Conservation (phyloP, 805 yeast species). For the Barnettozyma siamensis region DNA sequence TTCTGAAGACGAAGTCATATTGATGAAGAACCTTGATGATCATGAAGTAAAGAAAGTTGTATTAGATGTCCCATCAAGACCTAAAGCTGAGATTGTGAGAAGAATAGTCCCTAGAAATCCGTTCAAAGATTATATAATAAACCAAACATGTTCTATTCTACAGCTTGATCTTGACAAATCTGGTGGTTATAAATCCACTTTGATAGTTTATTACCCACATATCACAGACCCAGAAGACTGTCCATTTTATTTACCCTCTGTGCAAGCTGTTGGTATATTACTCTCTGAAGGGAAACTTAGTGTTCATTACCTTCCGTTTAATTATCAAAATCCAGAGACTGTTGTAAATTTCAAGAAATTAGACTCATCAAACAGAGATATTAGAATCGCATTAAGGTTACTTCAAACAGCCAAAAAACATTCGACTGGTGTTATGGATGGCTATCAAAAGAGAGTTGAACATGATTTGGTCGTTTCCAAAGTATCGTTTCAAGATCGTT, state of each 20-base stretch:
- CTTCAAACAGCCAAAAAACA: constrained; percentile 78
- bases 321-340: constrained; percentile 23
- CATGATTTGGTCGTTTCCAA: constrained; percentile 86
- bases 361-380: constrained; percentile 51
- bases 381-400: constrained; percentile 77
- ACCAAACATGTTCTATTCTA: constrained; percentile 72
- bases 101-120: constrained; percentile 91
- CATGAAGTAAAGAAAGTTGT: constrained; percentile 31
- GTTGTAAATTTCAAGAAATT: constrained; percentile 26
- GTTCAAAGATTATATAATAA: constrained; percentile 71
- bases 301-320: constrained; percentile 70
- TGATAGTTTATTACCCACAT: constrained; percentile 79
- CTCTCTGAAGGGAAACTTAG: constrained; percentile 44
- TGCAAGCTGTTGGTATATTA: constrained; percentile 68
- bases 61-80: constrained; percentile 25
- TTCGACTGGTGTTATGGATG: constrained; percentile 74
- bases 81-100: constrained; percentile 57
- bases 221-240: constrained; percentile 49
- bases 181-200: constrained; percentile 32
- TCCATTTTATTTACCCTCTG: constrained; percentile 90
- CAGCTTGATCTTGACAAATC: constrained; percentile 24
- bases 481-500: constrained; percentile 75
- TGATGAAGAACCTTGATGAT: constrained; percentile 36
- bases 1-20: constrained; percentile 18
- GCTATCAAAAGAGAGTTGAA: constrained; percentile 81